Base-by-base conservation (phyloP, 306 rosid genomes). In the Rubus parviflorus region DNA sequence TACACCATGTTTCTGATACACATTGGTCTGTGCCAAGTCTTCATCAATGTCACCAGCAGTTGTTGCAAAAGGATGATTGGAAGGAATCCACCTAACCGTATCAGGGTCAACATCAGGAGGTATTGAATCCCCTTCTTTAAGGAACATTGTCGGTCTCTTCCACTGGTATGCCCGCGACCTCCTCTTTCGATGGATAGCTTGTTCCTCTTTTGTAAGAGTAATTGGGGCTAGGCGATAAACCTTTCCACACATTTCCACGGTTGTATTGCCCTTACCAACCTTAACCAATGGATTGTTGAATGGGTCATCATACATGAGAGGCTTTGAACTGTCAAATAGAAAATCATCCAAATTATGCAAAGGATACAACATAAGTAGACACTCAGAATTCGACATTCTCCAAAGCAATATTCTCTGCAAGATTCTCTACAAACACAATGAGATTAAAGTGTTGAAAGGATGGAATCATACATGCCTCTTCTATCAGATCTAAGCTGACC, bases 401-500 rank as follows among this genome's bases (percentile, higher is more conserved):
- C 45, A 56, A 40, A 15, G 19, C 1, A 11, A 7, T 61, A 1
- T 16, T 3, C 9, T 37, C n/a, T 37, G 38, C 1, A 51, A 20
- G 2, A 9, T 9, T 41, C 25, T 3, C 25, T 3, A 22, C 54
- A 79, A 30, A 40, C 48, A 38, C 76, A 43, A 52, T 2, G 1
- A 42, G 3, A 54, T 5, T 7, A 43, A 6, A 22, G 15, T 25
- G 51, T 10, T 41, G 35, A 43, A 48, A 51, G 58, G 0, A 51
- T 20, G 47, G 83, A 83, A 79, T 79, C 98, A 83, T 95, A 95
- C 98, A 95, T 95, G 98, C 98, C 98, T 90, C 97, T 90, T 88
- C 93, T 90, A 85, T 95, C 97, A 2, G 97, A 95, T 83, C 92
- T 87, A n/a, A 92, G 90, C 80, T 95, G 98, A 37, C 98, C 98